Base-by-base conservation (phyloP, 1,139 yeast species). In the Blastobotrys serpentis region DNA sequence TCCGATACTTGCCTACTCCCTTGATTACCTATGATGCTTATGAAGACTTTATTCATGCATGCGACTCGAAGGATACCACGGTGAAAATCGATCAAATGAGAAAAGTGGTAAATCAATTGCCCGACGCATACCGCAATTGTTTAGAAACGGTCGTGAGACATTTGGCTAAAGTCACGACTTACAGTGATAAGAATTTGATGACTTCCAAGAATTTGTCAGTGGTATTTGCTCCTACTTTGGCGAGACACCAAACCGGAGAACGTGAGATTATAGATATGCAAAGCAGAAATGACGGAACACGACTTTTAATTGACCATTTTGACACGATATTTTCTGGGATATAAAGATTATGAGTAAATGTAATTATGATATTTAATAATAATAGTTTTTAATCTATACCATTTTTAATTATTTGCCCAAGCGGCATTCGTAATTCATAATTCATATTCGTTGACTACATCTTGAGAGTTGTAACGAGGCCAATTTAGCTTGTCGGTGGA, bases 161-260 rank as follows among this genome's bases (percentile, higher is more conserved):
- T 69, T 72, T 92, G 56, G 54, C 58, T 40, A 51, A 52, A 36
- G 70, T 69, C 22, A 57, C 64, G 17, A 47, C 50, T 34, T 59
- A 59, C 42, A 56, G 66, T 22, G 57, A 55, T 10, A 39, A 47
- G 17, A 72, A 76, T 42, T 69, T 76, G 52, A 92, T 92, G 99
- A 86, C 79, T 26, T 72, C 78, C 56, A 81, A 82, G 64, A 89
- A 94, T 60, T 68, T 94, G 50, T 85, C 96, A 1, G 92, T 94
- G 44, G 96, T 92, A 14, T 92, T 92, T 74, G 96, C 98, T 0
- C 98, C 99, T 1, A 89, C 98, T 2, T 71, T 92, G 46, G 86
- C 89, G 0, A 74, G 97, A 52, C 96, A 89, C 58, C 73, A 75
- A 52, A 77, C 82, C 21, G 95, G 96, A 3, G 89, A 86, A 55